Conservation (phyloP, 495 filamentous ascomycete genomes). For the Penicillium mononematosum region DNA sequence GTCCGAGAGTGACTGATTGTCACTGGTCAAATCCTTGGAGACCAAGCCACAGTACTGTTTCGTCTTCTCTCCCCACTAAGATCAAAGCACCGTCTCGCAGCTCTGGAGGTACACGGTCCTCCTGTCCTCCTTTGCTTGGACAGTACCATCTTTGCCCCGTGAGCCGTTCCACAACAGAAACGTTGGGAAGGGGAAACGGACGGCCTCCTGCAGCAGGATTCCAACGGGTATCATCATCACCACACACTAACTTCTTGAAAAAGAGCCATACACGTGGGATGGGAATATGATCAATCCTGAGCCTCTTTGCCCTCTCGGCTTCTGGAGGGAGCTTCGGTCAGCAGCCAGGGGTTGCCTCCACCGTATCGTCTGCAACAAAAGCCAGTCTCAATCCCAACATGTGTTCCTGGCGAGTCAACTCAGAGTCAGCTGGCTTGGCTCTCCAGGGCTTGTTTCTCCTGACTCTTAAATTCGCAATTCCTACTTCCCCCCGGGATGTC, state of each 20-base stretch:
- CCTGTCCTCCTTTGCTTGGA: background rate
- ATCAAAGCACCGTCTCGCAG: slow-evolving; percentile 12
- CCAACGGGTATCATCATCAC: slow-evolving; percentile 20
- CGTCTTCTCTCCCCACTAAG: slow-evolving; percentile 10
- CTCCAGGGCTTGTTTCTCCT: slow-evolving; percentile 8
- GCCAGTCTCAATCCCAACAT: slow-evolving; percentile 27
- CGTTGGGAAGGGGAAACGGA: slow-evolving; percentile 36
- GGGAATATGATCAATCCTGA: slow-evolving; percentile 1
- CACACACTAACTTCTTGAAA: background rate
- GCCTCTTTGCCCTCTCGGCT: slow-evolving; percentile 10
- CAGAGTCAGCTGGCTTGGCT: slow-evolving; percentile 21
- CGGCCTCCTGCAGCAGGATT: slow-evolving; percentile 38
- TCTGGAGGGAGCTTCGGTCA: slow-evolving; percentile 1
- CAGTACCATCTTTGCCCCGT: slow-evolving; percentile 3
- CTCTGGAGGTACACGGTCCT: slow-evolving; percentile 4
- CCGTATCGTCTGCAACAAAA: slow-evolving; percentile 15
- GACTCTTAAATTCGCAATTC: slow-evolving; percentile 1
- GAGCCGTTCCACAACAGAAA: slow-evolving; percentile 41
- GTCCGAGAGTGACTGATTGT: background rate
- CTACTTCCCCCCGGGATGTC: slow-evolving; percentile 17
- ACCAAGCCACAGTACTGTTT: slow-evolving; percentile 4
- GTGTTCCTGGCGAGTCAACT: slow-evolving; percentile 21
- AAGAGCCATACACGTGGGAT: slow-evolving; percentile 8
- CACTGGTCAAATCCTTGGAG: background rate
- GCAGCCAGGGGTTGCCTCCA: slow-evolving; percentile 4